phyloP scores from a whole-genome alignment of 208 protist genomes.

The Trypanosoma lewisi region DNA sequence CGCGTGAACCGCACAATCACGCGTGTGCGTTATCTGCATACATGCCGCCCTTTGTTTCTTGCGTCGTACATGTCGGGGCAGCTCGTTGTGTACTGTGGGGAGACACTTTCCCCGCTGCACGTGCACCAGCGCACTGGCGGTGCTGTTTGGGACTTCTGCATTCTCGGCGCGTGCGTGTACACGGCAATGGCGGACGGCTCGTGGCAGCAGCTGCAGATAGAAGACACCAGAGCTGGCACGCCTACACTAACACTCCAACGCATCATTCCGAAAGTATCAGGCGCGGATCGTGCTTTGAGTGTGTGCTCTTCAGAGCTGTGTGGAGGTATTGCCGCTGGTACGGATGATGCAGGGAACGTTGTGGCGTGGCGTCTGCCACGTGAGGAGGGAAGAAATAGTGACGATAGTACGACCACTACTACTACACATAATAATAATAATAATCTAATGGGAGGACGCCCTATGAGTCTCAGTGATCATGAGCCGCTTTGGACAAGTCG shows the following conservation, averaged over 20 bases:
- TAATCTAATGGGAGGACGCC: background rate
- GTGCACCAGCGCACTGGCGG: constrained; percentile 83
- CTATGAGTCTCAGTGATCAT: constrained; percentile 44
- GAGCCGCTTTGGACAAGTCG: constrained; percentile 69
- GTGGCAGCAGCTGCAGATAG: constrained; percentile 48
- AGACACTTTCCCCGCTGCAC: constrained; percentile 65
- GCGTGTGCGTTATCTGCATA: constrained; percentile 47
- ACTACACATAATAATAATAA: constrained; percentile 8
- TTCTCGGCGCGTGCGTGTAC: constrained; percentile 29
- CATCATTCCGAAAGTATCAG: constrained; percentile 69
- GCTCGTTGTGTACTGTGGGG: constrained; percentile 69
- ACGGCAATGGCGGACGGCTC: constrained; percentile 43
- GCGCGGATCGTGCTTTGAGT: constrained; percentile 79
- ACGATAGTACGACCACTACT: background rate
- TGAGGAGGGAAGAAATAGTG: constrained; percentile 1
- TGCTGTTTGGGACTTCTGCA: constrained; percentile 71
- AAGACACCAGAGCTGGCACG: background rate
- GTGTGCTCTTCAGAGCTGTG: constrained; percentile 34
- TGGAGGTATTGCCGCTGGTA: constrained; percentile 56
- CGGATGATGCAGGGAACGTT: constrained; percentile 81
- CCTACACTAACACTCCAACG: constrained; percentile 47
- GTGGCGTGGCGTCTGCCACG: constrained; percentile 58
- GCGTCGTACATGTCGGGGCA: constrained; percentile 80
- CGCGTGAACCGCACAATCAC: constrained; percentile 67
- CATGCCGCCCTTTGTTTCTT: constrained; percentile 30